Evolutionary conservation across 768 basidiomycete species (phyloP), one percentile per base, ranked within the genome.

Genomic region (Cystofilobasidium bisporidii): DNA sequence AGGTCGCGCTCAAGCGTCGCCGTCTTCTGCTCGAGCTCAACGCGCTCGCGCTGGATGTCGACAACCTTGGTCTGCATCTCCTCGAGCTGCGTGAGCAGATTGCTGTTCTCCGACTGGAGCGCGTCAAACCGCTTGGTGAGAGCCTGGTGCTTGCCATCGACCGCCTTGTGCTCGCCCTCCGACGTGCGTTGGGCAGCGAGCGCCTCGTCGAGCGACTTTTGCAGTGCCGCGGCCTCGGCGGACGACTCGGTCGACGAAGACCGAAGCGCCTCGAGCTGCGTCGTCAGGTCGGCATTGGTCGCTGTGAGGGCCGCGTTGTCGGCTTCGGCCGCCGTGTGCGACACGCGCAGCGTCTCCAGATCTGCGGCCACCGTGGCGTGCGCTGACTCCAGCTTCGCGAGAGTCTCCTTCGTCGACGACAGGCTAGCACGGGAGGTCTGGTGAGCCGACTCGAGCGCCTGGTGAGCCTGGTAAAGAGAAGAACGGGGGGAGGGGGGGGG

Each of bases 11-110:
- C 50, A 12, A 89, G 76, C 64, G 76, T 75, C 70, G 83, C 84
- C 55, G 84, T 79, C 72, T 83, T 83, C 69, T 91, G 87, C 53
- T 81, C 80, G 12, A 88, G 80, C 69, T 87, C 83, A 18, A 88
- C 77, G 75, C 86, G 88, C 69, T 80, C 81, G 43, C 84, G 83
- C 3, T 87, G 89, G 63, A 93, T 80, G 74, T 89, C 85, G 26
- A 90, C 85, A 70, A 91, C 85, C 79, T 91, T 91, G 47, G 87
- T 83, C 36, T 87, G 83, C 84, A 91, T 86, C 76, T 91, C 88
- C 70, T 91, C 86, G 69, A 91, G 78, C n/a, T 87, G 85, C 33
- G 81, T 83, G 84, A 91, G 83, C 40, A 92, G 81, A 62, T 50
- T 50, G 47, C 58, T 84, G 47, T 89, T 88, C 76, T 92, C 90